Base-by-base conservation (phyloP, 768 basidiomycete species). In the Suillus clintonianus region DNA sequence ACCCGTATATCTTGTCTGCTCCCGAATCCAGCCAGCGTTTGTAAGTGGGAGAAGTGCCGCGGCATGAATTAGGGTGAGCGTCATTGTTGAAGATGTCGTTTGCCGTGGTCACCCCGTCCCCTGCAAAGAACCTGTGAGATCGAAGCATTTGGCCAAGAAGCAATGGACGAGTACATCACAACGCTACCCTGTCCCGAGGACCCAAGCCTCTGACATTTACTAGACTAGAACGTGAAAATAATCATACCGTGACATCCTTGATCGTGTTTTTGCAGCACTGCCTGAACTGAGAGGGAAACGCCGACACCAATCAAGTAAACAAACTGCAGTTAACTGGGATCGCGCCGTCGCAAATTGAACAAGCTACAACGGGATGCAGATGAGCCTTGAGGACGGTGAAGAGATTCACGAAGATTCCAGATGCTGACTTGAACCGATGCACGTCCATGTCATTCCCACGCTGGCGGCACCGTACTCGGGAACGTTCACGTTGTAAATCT, bases 41-140 rank as follows among this genome's bases (percentile, higher is more conserved):
- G 27, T 27, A 59, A 96, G 78, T 14, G 89, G 83, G 27, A 1
- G 92, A 92, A 8, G 90, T 89, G 87, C n/a, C n/a, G n/a, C n/a
- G n/a, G n/a, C 91, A 95, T 4, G 84, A 86, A 70, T 95, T 92
- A 11, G 89, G 82, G 62, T 80, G 83, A 8, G 94, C 92, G 50
- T 83, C 80, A 72, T 90, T 86, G 77, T 88, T 88, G 80, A 88
- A 92, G 4, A 92, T 90, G 72, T 90, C 80, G 48, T 86, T 81
- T 15, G 88, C 86, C 74, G 92, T 85, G 77, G 74, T 78, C n/a
- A 84, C 81, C 81, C 88, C 2, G 27, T 27, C 27, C 27, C 87
- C 89, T 90, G 61, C 41, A 63, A 53, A 55, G 30, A 63, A 9
- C 42, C 58, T 42, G 50, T 13, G 30, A 58, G 59, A 22, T 55